Conservation (phyloP, 2,329 filamentous ascomycete species). For the Zasmidium cellare region DNA sequence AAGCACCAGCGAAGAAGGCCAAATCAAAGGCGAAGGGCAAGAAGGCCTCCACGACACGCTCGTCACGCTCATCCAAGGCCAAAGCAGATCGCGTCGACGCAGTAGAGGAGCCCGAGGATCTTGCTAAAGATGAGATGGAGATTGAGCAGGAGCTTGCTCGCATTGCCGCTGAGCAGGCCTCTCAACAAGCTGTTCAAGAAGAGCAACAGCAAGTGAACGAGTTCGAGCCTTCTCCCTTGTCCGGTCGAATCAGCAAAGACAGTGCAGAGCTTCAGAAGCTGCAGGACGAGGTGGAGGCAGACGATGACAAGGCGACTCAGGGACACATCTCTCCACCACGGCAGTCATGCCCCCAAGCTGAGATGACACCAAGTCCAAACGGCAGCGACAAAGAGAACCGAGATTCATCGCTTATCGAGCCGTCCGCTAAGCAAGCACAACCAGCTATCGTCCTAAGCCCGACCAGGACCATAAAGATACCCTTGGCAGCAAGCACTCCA, state of each 20-base stretch:
- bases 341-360: constrained; percentile 11
- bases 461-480: constrained; percentile 39
- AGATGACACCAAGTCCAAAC: constrained; percentile 25
- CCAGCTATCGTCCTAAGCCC: constrained; percentile 25
- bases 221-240: constrained; percentile 36
- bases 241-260: constrained; percentile 24
- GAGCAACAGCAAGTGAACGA: constrained; percentile 37
- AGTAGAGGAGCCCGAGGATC: constrained; percentile 17
- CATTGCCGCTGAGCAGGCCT: constrained; percentile 30
- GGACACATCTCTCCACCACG: constrained; percentile 2
- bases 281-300: constrained; percentile 22
- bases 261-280: constrained; percentile 23
- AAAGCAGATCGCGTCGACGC: constrained; percentile 20
- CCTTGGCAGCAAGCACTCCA: constrained; percentile 44
- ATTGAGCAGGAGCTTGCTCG: constrained; percentile 34
- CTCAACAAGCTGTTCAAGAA: constrained; percentile 23
- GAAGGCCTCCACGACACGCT: constrained; percentile 27
- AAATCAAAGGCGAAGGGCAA: constrained; percentile 28
- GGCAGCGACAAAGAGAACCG: constrained; percentile 42
- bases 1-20: constrained; percentile 26
- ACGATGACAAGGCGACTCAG: constrained; percentile 12
- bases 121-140: constrained; percentile 29
- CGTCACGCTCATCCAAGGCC: constrained; percentile 26
- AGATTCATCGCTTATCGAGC: constrained; percentile 32
- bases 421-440: constrained; percentile 34